Percentiles rank a stretch among this genome's conserved stretches.
Evolutionary conservation across 1,284 basidiomycete species (phyloP).

Genomic region (Rhizoctonia solani): DNA sequence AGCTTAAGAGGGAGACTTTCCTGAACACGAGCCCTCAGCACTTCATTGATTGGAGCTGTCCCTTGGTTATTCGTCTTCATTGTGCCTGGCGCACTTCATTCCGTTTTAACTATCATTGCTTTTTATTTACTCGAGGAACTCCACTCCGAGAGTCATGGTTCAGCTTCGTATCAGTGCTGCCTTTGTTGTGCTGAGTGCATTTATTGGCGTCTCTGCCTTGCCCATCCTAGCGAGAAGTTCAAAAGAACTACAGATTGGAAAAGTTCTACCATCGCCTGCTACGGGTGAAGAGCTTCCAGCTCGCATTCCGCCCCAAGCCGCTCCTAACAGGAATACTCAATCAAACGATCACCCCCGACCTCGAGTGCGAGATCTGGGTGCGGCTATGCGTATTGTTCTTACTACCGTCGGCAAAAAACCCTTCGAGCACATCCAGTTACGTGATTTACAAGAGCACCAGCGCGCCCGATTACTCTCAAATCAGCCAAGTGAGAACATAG

Average conservation of each 20-base stretch:
- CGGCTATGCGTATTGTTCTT: neutral
- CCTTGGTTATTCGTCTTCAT: neutral
- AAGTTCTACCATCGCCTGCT: neutral
- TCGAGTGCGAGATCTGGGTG: neutral
- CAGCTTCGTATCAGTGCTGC: neutral
- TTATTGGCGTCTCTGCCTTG: neutral
- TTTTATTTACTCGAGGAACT: neutral
- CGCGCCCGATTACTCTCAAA: no score
- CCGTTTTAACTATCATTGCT: neutral
- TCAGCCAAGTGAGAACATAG: no score
- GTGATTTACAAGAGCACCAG: neutral
- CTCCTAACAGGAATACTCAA: no score
- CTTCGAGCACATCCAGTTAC: neutral
- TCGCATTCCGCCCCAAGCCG: no score
- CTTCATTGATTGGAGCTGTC: conserved; percentile 6
- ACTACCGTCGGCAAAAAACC: no score
- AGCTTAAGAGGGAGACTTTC: no score
- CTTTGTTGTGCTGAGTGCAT: neutral
- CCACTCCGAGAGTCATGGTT: neutral
- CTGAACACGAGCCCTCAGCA: neutral
- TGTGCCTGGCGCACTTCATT: conserved; percentile 7
- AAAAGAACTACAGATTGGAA: neutral
- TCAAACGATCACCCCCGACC: no score
- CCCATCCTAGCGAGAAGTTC: neutral
- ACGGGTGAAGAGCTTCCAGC: no score